Evolutionary conservation across 2,329 filamentous ascomycete genomes (phyloP).

Genomic region (Ceratocystis alfenasii): DNA sequence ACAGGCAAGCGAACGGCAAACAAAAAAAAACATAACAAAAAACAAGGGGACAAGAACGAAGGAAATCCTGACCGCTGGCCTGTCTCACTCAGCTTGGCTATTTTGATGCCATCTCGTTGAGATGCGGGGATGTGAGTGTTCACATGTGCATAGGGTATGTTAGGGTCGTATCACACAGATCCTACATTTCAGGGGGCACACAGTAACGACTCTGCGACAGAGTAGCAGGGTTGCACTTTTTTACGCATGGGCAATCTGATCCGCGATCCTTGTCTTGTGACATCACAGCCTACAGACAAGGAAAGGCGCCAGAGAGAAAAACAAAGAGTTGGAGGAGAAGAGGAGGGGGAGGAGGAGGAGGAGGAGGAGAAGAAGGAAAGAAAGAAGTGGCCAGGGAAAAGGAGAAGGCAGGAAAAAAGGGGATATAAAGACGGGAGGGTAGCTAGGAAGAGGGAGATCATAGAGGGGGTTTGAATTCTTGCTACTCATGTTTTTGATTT

Average conservation of each 20-base stretch:
- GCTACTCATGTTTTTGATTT: background rate
- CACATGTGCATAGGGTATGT: background rate
- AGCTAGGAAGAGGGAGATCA: background rate
- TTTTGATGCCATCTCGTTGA: background rate
- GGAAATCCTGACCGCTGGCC: background rate
- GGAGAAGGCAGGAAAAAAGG: background rate
- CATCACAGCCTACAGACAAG: slow-evolving; percentile 4
- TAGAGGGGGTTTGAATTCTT: background rate
- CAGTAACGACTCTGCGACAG: background rate
- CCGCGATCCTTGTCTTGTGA: slow-evolving; percentile 3
- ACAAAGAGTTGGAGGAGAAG: background rate
- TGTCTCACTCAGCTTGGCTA: background rate
- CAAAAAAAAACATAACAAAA: background rate
- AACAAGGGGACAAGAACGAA: background rate
- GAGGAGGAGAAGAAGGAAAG: too few species aligned
- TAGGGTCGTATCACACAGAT: background rate
- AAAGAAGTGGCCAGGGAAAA: background rate
- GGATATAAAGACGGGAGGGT: background rate
- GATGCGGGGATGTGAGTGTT: background rate
- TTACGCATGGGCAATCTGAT: background rate
- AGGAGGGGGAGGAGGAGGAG: background rate
- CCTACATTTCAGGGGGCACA: background rate
- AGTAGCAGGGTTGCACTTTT: background rate
- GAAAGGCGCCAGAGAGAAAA: background rate
- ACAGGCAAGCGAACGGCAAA: background rate